Percentiles rank a stretch among this genome's conserved stretches.
Evolutionary conservation across 2,329 filamentous ascomycete species (phyloP).

Genomic region (Diaporthe destruens): DNA sequence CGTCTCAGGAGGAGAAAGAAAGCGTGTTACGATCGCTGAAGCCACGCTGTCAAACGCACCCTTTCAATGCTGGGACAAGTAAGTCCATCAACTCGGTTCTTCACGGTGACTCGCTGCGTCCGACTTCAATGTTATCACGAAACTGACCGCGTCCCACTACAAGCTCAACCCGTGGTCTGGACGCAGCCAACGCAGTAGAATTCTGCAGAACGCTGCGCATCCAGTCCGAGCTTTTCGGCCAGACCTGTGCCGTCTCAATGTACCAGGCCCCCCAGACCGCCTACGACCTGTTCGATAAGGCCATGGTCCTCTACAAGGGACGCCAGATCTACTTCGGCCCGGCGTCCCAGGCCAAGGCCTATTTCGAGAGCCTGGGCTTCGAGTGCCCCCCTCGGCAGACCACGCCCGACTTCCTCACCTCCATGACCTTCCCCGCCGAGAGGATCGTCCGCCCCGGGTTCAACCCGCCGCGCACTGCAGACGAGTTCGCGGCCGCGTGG

Average conservation of each 20-base stretch:
- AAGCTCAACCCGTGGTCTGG: slow-evolving; percentile 75
- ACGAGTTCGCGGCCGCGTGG: slow-evolving; percentile 72
- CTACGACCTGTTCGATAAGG: slow-evolving; percentile 75
- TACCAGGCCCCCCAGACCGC: slow-evolving; percentile 76
- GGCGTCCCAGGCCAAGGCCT: slow-evolving; percentile 69
- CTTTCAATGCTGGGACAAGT: slow-evolving; percentile 76
- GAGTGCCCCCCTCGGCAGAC: slow-evolving; percentile 76
- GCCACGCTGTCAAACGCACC: slow-evolving; percentile 69
- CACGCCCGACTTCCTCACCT: slow-evolving; percentile 80
- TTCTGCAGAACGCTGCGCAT: slow-evolving; percentile 79
- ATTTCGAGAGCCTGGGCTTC: slow-evolving; percentile 77
- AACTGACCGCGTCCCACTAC: too few relatives aligned
- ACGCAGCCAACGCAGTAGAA: slow-evolving; percentile 81
- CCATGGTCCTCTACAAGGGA: slow-evolving; percentile 69
- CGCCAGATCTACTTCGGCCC: slow-evolving; percentile 74
- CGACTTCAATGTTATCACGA: too few relatives aligned
- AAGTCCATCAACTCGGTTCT: too few relatives aligned
- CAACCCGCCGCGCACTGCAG: slow-evolving; percentile 70
- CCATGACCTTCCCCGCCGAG: slow-evolving; percentile 73
- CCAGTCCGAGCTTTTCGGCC: slow-evolving; percentile 75
- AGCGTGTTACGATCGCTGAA: slow-evolving; percentile 74
- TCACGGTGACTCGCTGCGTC: too few relatives aligned
- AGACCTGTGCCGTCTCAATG: slow-evolving; percentile 77
- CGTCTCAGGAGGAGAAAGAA: slow-evolving; percentile 80
- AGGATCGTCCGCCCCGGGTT: slow-evolving; percentile 68